Evolutionary conservation across 2,329 filamentous ascomycete genomes (phyloP).

Genomic region (Penicillium sclerotigenum): DNA sequence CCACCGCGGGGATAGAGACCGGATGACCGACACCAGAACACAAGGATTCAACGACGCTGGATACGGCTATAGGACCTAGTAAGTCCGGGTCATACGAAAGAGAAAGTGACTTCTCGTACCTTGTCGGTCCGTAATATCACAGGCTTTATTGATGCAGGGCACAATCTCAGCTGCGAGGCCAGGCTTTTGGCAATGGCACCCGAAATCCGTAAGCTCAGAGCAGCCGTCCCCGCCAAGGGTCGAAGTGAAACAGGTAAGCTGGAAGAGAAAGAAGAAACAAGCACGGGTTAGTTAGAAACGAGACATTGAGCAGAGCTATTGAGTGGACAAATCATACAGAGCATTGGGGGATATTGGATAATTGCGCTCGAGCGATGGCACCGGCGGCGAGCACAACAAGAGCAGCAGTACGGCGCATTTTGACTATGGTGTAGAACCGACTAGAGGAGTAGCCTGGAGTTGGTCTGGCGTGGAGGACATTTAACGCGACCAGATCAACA

Average conservation of each 20-base stretch:
- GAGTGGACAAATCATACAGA: not conserved
- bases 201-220: constrained; percentile 4
- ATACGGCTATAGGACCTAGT: not conserved
- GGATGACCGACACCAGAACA: constrained; percentile 2
- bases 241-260: constrained; percentile 2
- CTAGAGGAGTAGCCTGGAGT: not conserved
- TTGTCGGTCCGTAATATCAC: not conserved
- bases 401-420: constrained; percentile 1
- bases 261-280: not conserved
- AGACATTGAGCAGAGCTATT: not conserved
- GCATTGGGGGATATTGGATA: constrained; percentile 4
- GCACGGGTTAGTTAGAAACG: not conserved
- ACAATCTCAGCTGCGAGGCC: constrained; percentile 2
- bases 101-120: not conserved
- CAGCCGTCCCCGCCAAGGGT: not conserved
- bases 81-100: not conserved
- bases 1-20: not conserved
- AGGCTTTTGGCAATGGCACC: constrained; percentile 5
- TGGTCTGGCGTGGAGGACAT: not conserved
- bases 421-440: not conserved
- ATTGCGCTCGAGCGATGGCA: not conserved
- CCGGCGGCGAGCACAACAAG: not conserved
- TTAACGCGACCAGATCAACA: not conserved
- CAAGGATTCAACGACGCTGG: not conserved
- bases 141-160: constrained; percentile 2